A percentile compares a stretch with the other conserved stretches of the same genome.
These are phyloP conservation scores for Alternaria consortialis DNA, from an alignment of 2,329 filamentous ascomycete genomes.

Conservation along the genomic window DNA sequence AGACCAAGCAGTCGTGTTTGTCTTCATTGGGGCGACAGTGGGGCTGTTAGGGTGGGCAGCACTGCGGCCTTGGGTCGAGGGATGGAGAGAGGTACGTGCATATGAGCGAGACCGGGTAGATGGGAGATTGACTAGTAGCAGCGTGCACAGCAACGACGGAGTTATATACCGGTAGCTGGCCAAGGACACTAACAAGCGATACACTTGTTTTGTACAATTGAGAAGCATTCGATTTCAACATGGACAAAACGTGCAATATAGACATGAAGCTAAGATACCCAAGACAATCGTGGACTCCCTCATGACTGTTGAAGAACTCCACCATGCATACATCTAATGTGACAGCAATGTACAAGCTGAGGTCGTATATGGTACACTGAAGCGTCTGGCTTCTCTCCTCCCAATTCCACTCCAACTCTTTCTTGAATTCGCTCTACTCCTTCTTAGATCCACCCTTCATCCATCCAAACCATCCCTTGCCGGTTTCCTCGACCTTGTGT, in stretches of 20 bases:
- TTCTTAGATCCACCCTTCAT: slow-evolving; percentile 48
- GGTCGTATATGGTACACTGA: slow-evolving; percentile 45
- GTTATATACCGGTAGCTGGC: slow-evolving; percentile 61
- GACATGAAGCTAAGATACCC: slow-evolving; percentile 42
- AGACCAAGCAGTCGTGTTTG: slow-evolving; percentile 70
- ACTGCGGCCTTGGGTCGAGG: slow-evolving; percentile 66
- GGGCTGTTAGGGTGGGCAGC: slow-evolving; percentile 68
- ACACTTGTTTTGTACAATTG: background rate
- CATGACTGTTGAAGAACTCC: slow-evolving; percentile 38
- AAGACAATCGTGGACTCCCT: slow-evolving; percentile 28
- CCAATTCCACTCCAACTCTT: background rate
- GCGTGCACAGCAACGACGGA: slow-evolving; percentile 59
- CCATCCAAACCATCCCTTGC: slow-evolving; percentile 59
- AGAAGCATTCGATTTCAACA: slow-evolving; percentile 4
- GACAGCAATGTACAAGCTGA: slow-evolving; percentile 46
- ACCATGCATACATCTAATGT: slow-evolving; percentile 46
- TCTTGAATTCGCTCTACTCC: slow-evolving; percentile 6
- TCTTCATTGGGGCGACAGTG: slow-evolving; percentile 71
- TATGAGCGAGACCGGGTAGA: background rate
- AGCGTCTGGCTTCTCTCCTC: slow-evolving; percentile 7
- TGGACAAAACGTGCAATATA: slow-evolving; percentile 26
- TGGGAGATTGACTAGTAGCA: slow-evolving; percentile 29
- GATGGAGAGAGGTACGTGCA: slow-evolving; percentile 61
- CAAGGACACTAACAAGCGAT: slow-evolving; percentile 29
- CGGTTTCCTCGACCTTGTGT: slow-evolving; percentile 46